Conservation (phyloP, 2,329 filamentous ascomycete species). For the Monilinia vaccinii-corymbosi region DNA sequence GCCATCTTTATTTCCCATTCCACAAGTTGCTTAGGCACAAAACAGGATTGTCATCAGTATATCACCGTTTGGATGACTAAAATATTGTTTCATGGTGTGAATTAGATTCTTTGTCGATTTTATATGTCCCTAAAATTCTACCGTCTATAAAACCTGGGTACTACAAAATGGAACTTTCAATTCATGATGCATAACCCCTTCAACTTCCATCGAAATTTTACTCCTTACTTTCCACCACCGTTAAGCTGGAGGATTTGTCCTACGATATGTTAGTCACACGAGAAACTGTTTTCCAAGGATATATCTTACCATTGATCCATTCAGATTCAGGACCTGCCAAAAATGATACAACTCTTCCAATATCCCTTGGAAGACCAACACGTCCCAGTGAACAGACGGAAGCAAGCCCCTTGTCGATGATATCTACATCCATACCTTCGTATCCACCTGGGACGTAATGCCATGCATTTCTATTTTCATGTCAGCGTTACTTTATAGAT, state of each 20-base stretch:
- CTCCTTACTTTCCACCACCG: constrained; percentile 9
- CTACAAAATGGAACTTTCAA: not conserved
- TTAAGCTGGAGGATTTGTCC: constrained; percentile 12
- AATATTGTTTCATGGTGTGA: not conserved
- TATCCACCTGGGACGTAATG: constrained; percentile 48
- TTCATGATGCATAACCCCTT: not conserved
- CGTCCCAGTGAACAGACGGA: constrained; percentile 55
- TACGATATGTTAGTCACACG: not conserved
- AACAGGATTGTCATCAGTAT: no score
- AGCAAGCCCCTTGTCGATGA: constrained; percentile 44
- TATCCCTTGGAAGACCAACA: constrained; percentile 57
- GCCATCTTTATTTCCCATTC: not conserved
- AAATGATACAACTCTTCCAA: constrained; percentile 55
- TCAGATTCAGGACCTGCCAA: constrained; percentile 48
- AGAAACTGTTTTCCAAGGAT: not conserved
- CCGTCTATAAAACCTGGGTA: not conserved
- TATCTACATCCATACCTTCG: constrained; percentile 43
- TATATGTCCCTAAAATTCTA: not conserved
- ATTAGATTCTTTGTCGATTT: not conserved
- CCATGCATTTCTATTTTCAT: constrained; percentile 38
- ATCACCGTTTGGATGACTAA: not conserved
- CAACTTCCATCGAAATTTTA: not conserved
- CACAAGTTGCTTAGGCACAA: no score
- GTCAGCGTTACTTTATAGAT: not conserved
- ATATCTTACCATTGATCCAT: constrained; percentile 19